Conservation (phyloP, 257 asterid genomes). For the Primulina tabacum region DNA sequence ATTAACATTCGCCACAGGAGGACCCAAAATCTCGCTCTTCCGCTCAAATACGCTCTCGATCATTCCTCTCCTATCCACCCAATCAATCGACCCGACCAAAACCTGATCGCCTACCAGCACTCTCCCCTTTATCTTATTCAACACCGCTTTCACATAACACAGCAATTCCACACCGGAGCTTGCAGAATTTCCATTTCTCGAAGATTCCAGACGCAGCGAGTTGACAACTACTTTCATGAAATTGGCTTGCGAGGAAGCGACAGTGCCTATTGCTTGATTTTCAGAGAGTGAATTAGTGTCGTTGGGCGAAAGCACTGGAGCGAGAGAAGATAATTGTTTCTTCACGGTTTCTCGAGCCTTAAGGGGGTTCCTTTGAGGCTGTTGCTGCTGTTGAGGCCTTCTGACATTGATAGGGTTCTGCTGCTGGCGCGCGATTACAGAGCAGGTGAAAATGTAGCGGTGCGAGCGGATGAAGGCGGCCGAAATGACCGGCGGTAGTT, state of each 20-base stretch:
- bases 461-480: slow-evolving; percentile 32
- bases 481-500: slow-evolving; percentile 36
- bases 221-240: slow-evolving; percentile 91
- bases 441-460: slow-evolving; percentile 23
- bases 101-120: slow-evolving; percentile 94
- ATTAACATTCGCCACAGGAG: slow-evolving; percentile 93
- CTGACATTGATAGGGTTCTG: slow-evolving; percentile 45
- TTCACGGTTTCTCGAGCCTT: slow-evolving; percentile 69
- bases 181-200: slow-evolving; percentile 28
- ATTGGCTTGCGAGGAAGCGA: slow-evolving; percentile 85
- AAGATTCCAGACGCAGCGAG: slow-evolving; percentile 31
- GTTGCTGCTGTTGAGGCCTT: slow-evolving; percentile 52
- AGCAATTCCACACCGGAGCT: slow-evolving; percentile 63
- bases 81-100: slow-evolving; percentile 78
- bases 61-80: slow-evolving; percentile 89
- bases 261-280: slow-evolving; percentile 87
- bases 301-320: slow-evolving; percentile 62
- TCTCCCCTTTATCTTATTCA: slow-evolving; percentile 91
- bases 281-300: slow-evolving; percentile 48
- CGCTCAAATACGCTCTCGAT: slow-evolving; percentile 82
- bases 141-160: slow-evolving; percentile 85
- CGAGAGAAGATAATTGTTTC: slow-evolving; percentile 55
- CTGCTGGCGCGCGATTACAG: slow-evolving; percentile 34
- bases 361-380: slow-evolving; percentile 54
- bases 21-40: slow-evolving; percentile 72